phyloP scores from a whole-genome alignment of 129 eudicot genomes.

The Smallanthus sonchifolius region DNA sequence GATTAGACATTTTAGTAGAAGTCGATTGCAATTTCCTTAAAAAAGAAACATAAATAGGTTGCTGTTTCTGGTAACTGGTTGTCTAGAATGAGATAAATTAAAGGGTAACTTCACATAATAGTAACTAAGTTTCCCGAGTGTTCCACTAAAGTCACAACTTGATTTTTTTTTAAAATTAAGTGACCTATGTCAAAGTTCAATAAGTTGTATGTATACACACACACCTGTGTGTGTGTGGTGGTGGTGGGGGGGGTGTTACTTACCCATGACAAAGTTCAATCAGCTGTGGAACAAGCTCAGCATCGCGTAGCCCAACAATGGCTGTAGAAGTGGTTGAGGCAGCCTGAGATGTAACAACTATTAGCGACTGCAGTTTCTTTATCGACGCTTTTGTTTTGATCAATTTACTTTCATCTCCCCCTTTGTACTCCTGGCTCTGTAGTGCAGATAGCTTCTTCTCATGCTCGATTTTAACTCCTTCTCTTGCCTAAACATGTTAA shows the following conservation, averaged over 20 bases:
- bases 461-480: constrained; percentile 86
- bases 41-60: too few relatives aligned
- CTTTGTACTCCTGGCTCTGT: constrained; percentile 76
- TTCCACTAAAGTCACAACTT: too few relatives aligned
- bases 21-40: too few relatives aligned
- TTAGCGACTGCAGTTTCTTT: constrained; percentile 67
- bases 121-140: too few relatives aligned
- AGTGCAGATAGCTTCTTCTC: constrained; percentile 71
- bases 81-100: too few relatives aligned
- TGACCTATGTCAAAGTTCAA: too few relatives aligned
- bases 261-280: constrained; percentile 95
- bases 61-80: too few relatives aligned
- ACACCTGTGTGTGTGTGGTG: too few relatives aligned
- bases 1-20: too few relatives aligned
- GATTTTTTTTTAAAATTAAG: too few relatives aligned
- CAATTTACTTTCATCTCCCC: constrained; percentile 74
- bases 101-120: too few relatives aligned
- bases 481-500: constrained; percentile 59
- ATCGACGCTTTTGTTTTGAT: constrained; percentile 86
- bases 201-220: too few relatives aligned
- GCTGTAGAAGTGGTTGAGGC: constrained; percentile 81
- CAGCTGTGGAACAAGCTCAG: constrained; percentile 86
- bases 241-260: neutral
- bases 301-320: constrained; percentile 66
- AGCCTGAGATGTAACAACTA: constrained; percentile 89